Conservation (phyloP, 164 flowering plant species). For the Aristolochia californica region DNA sequence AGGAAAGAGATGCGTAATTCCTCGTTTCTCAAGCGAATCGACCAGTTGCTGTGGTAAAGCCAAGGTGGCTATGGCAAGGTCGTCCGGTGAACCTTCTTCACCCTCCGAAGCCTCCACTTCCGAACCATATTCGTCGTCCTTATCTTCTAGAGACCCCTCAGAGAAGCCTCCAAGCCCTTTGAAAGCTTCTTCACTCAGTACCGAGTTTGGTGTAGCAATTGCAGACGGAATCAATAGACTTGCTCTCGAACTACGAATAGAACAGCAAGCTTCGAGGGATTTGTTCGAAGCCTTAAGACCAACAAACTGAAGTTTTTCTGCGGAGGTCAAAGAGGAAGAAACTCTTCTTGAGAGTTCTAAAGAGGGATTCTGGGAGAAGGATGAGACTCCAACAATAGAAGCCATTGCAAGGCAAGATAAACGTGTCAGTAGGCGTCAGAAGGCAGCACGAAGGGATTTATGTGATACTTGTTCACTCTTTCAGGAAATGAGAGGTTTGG, state of each 20-base stretch:
- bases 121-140: slow-evolving; percentile 10
- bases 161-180: slow-evolving; percentile 32
- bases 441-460: neutral
- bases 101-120: slow-evolving; percentile 5
- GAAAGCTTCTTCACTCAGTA: slow-evolving; percentile 61
- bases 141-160: slow-evolving; percentile 8
- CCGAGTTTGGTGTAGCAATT: slow-evolving; percentile 57
- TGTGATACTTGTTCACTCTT: neutral
- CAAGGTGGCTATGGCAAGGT: slow-evolving; percentile 36
- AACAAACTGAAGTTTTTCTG: slow-evolving; percentile 13
- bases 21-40: slow-evolving; percentile 41
- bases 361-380: slow-evolving; percentile 25
- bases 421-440: neutral
- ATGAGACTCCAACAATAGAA: slow-evolving; percentile 32
- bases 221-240: slow-evolving; percentile 25
- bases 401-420: slow-evolving; percentile 23
- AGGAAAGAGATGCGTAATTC: slow-evolving; percentile 69
- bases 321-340: slow-evolving; percentile 7
- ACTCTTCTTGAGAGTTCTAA: slow-evolving; percentile 18
- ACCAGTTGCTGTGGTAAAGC: slow-evolving; percentile 45
- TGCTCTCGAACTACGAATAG: slow-evolving; percentile 3
- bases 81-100: slow-evolving; percentile 13
- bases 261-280: slow-evolving; percentile 3
- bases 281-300: slow-evolving; percentile 2
- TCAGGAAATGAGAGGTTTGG: neutral